Evolutionary conservation across 371 early-diverging fungal genomes (phyloP).

Genomic region (Thermomucor indicae-seudaticae): DNA sequence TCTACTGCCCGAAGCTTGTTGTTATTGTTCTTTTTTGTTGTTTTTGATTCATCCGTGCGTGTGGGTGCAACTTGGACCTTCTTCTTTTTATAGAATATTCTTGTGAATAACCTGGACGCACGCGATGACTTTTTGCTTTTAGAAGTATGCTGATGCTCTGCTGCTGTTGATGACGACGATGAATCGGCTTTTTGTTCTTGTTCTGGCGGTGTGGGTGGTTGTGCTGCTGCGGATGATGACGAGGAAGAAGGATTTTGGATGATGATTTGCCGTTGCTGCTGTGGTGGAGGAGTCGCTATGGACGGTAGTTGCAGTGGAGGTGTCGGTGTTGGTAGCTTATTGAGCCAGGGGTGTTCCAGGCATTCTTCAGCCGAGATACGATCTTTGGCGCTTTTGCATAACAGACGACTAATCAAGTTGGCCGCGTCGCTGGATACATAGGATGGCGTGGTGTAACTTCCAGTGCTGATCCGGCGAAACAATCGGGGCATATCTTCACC

Average conservation of each 20-base stretch:
- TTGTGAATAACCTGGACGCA: conserved; percentile 2
- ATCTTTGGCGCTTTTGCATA: conserved; percentile 52
- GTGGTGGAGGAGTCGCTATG: background rate
- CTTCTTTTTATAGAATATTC: conserved; percentile 2
- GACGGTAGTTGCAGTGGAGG: too few species aligned
- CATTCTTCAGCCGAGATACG: conserved; percentile 76
- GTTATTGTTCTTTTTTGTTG: conserved; percentile 4
- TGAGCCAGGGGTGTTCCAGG: conserved; percentile 75
- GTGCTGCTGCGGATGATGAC: background rate
- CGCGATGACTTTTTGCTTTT: conserved; percentile 3
- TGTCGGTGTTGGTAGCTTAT: background rate
- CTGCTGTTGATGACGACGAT: background rate
- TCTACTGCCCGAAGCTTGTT: conserved; percentile 12
- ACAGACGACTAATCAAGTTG: conserved; percentile 52
- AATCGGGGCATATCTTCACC: conserved; percentile 73
- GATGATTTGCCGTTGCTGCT: background rate
- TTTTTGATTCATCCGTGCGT: background rate
- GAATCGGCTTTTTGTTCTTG: background rate
- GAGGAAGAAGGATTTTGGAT: background rate
- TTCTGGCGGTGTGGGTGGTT: too few species aligned
- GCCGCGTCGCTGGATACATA: conserved; percentile 34
- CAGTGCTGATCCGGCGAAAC: conserved; percentile 62
- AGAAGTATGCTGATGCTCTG: background rate
- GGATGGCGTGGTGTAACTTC: conserved; percentile 49
- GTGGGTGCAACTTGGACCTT: conserved; percentile 11